Percentiles rank a stretch among this genome's conserved stretches.
Conservation (phyloP, 768 basidiomycete species). For the Phlebiopsis flavidoalba region DNA sequence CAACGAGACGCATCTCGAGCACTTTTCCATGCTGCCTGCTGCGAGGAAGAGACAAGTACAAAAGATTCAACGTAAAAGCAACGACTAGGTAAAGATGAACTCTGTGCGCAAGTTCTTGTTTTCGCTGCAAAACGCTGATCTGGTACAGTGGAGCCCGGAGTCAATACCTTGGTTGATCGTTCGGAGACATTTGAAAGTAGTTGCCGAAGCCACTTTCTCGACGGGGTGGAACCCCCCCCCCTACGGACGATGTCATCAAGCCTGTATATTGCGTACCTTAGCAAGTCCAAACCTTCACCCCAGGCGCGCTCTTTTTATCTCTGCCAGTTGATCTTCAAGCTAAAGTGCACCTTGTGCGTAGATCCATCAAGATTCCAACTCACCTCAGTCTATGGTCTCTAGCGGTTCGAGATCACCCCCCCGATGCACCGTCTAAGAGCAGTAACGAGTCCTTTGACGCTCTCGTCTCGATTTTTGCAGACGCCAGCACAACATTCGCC, state of each 20-base stretch:
- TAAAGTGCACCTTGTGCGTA: not conserved
- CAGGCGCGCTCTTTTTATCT: not conserved
- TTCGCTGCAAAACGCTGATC: slow-evolving; percentile 69
- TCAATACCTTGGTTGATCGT: slow-evolving; percentile 42
- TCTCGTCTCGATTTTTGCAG: slow-evolving; percentile 57
- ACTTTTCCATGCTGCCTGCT: slow-evolving; percentile 76
- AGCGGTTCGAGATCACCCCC: slow-evolving; percentile 46
- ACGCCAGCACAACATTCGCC: slow-evolving; percentile 41
- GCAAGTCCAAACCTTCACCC: slow-evolving; percentile 32
- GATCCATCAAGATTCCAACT: slow-evolving; percentile 23
- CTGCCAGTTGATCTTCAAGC: not conserved
- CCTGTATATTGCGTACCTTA: slow-evolving; percentile 77
- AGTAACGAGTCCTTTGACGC: slow-evolving; percentile 61
- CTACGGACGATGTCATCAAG: slow-evolving; percentile 75
- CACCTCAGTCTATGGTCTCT: slow-evolving; percentile 57
- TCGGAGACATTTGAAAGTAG: slow-evolving; percentile 57
- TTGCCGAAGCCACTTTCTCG: slow-evolving; percentile 62
- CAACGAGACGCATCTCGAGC: slow-evolving; percentile 74
- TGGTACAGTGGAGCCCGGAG: slow-evolving; percentile 67
- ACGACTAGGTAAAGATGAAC: slow-evolving; percentile 63
- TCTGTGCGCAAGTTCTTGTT: slow-evolving; percentile 77
- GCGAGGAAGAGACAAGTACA: slow-evolving; percentile 64
- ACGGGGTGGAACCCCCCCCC: no score
- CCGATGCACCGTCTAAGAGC: slow-evolving; percentile 53
- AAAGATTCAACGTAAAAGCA: slow-evolving; percentile 74